Evolutionary conservation across 345 rosid genomes (phyloP), one percentile per base, ranked within the genome.

Genomic region (Kandelia obovata): DNA sequence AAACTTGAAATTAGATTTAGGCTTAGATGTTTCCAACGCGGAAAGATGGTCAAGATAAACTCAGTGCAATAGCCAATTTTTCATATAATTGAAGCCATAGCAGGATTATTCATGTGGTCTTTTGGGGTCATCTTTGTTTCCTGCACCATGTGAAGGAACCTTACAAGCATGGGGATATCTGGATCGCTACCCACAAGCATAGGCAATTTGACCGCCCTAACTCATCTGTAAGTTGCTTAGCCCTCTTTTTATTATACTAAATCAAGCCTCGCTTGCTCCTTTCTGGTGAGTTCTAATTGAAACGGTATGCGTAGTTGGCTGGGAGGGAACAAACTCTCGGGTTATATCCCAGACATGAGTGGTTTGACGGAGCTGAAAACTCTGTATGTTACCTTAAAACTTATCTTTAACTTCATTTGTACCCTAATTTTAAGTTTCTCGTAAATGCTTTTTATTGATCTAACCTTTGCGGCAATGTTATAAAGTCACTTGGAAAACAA

Each of bases 401-500:
- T 17, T 11, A 23, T 35, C 19, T 26, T 6, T 52, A 5, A 7
- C 9, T 59, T 62, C 58, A 56, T 8, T 56, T 56, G 30, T 56
- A 25, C 1, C 5, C 28, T 8, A 56, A 25, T 56, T 43, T n/a
- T 58, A 56, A 27, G 16, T 20, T 43, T 28, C 34, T 47, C 7
- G 3, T 21, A 13, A 47, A 26, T 52, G 20, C 25, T 70, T 26
- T 17, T 6, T 1, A 47, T 23, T 75, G 62, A 66, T 59, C 2
- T 47, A 23, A 51, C 73, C 73, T 76, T 17, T 69, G 70, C 64
- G 58, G 2, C 34, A 25, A 53, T 60, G 55, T 58, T 59, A 53
- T 76, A 34, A 69, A 92, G 98, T 73, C 96, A 89, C 77, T 79
- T 94, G 87, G 95, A 92, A 67, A 76, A 85, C 64, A 92, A 95